Base-by-base conservation (phyloP, 305 asterid species). In the Stenogyne calaminthoides region DNA sequence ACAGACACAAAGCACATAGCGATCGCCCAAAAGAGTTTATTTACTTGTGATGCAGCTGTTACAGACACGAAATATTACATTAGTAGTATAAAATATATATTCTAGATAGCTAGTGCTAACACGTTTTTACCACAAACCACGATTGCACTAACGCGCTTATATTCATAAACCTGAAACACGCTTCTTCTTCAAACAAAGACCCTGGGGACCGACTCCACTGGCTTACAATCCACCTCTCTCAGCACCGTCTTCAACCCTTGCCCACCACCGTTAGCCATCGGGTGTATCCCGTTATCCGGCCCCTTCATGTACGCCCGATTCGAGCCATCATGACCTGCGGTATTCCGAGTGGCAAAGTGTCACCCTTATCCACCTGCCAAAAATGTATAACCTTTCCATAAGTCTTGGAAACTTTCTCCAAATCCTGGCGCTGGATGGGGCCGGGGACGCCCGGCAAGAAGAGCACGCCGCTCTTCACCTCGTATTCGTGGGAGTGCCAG, bases 401-500 rank as follows among this genome's bases (percentile, higher is more conserved):
- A 0, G 97, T 93, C 73, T 84, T 84, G 32, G 70, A 59, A 0
- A 88, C 91, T 52, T 85, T 88, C 22, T 87, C 97, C 6, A 87
- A 76, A 16, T 91, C 98, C 76, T 87, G 87, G 2, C 94, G 89
- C 75, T 93, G 87, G 1, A 93, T 12, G 0, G 90, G 84, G 0
- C 90, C 96, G 0, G 97, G 97, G 0, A 93, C 82, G 0, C 87
- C 84, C 0, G 94, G 96, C 92, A 93, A 72, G 95, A 91, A 91
- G 2, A 93, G 78, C 15, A 88, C 87, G 4, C 98, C 97, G 32
- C 95, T 83, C 82, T 91, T 93, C 9, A 91, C 98, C 70, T 93
- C 98, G 68, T 40, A 91, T 78, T 87, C 93, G 27, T 93, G 98
- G 0, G 92, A 88, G 76, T 93, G 98, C 98, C 98, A 93, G 10